Conservation (phyloP, 352 stramenopile species). For the Pythium rhizo-oryzae region DNA sequence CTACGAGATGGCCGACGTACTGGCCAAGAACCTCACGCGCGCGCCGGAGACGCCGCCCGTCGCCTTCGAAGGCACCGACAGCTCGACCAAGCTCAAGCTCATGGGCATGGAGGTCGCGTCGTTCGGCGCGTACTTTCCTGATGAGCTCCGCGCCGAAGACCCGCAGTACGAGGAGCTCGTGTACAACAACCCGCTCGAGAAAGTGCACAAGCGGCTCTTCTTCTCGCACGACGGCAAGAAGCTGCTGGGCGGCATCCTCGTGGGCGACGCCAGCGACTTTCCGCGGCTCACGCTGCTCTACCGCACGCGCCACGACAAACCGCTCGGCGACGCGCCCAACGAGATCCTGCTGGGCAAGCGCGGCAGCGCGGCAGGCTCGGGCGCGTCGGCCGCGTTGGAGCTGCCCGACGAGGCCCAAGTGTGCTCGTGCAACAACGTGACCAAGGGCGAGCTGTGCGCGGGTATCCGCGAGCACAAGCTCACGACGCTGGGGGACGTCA, state of each 20-base stretch:
- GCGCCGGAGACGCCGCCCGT: constrained; percentile 43
- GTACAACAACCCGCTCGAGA: constrained; percentile 91
- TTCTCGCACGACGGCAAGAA: constrained; percentile 85
- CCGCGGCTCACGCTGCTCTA: constrained; percentile 65
- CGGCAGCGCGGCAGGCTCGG: constrained; percentile 31
- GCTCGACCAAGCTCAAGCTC: constrained; percentile 94
- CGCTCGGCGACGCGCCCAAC: constrained; percentile 49
- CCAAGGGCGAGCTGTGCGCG: constrained; percentile 73
- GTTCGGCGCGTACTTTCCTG: constrained; percentile 85
- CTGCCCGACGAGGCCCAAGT: constrained; percentile 85
- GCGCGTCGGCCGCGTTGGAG: constrained; percentile 44
- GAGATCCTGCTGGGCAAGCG: constrained; percentile 67
- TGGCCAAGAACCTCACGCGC: constrained; percentile 83
- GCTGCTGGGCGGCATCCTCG: constrained; percentile 87
- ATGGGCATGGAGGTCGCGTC: constrained; percentile 93
- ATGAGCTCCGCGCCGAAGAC: constrained; percentile 53
- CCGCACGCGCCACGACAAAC: constrained; percentile 57
- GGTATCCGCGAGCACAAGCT: constrained; percentile 79
- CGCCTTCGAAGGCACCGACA: constrained; percentile 67
- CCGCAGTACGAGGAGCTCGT: constrained; percentile 72
- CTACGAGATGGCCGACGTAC: constrained; percentile 91
- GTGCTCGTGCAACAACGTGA: constrained; percentile 94
- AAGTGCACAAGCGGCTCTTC: constrained; percentile 93
- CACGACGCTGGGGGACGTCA: constrained; percentile 73
- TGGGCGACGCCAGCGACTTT: constrained; percentile 93